These are phyloP conservation scores for Chrysosporium queenslandicum DNA, from an alignment of 2,329 filamentous ascomycete genomes.

Conservation along the genomic window DNA sequence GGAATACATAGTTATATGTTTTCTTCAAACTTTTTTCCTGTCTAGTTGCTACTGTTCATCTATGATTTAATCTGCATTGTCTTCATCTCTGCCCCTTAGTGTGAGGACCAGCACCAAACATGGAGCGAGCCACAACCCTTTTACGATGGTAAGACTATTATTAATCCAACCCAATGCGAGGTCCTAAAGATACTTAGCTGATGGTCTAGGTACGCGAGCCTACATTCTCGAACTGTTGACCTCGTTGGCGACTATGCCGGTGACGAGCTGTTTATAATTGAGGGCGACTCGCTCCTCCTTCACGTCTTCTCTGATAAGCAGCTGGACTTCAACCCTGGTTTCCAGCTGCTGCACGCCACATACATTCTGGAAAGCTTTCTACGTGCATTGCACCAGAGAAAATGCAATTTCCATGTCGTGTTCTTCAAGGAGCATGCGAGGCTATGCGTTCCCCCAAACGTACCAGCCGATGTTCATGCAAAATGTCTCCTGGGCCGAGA, in stretches of 20 bases:
- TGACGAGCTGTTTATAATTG: slow-evolving; percentile 60
- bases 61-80: too few species aligned
- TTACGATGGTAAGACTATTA: neutral
- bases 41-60: too few species aligned
- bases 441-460: slow-evolving; percentile 46
- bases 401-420: slow-evolving; percentile 60
- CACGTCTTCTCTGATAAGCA: slow-evolving; percentile 52
- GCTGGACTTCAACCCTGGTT: slow-evolving; percentile 54
- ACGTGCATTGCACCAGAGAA: slow-evolving; percentile 48
- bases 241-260: slow-evolving; percentile 68
- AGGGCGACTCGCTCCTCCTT: slow-evolving; percentile 61
- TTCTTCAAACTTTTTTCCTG: too few species aligned
- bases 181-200: neutral
- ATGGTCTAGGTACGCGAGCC: slow-evolving; percentile 32
- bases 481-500: slow-evolving; percentile 55
- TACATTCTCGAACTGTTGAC: slow-evolving; percentile 45
- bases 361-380: slow-evolving; percentile 60
- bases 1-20: too few species aligned
- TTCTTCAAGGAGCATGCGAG: slow-evolving; percentile 51
- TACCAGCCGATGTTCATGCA: slow-evolving; percentile 25
- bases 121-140: neutral
- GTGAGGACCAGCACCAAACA: too few species aligned
- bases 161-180: neutral
- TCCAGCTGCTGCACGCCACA: slow-evolving; percentile 61
- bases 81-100: too few species aligned